Conservation (phyloP, 176 grass and related monocot species). For the Oryza meyeriana region DNA sequence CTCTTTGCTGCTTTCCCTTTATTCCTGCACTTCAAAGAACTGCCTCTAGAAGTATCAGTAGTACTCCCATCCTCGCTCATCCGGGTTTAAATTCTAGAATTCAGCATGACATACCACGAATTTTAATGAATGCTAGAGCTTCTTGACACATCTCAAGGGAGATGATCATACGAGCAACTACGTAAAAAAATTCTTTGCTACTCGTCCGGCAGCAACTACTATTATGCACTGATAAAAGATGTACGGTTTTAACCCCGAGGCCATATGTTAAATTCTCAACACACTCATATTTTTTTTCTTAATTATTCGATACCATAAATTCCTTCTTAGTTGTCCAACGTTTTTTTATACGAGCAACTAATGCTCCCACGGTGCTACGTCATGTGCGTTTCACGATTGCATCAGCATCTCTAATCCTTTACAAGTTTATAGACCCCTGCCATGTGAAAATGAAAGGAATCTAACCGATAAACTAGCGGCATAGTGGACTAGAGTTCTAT, state of each 20-base stretch:
- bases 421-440: neutral
- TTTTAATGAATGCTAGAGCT: neutral
- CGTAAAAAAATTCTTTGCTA: no score
- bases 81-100: neutral
- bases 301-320: no score
- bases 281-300: no score
- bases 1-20: slow-evolving; percentile 28
- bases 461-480: neutral
- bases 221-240: no score
- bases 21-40: neutral
- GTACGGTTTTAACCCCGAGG: no score
- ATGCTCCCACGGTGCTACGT: slow-evolving; percentile 19
- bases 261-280: no score
- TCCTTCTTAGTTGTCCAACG: no score
- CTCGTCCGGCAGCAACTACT: no score
- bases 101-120: neutral
- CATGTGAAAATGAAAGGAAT: slow-evolving; percentile 7
- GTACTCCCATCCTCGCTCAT: neutral
- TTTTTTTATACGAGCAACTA: neutral
- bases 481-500: neutral
- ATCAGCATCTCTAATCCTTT: slow-evolving; percentile 20
- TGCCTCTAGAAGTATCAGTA: neutral
- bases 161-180: neutral
- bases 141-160: neutral
- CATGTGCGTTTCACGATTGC: slow-evolving; percentile 31